A percentile compares a stretch with the other conserved stretches of the same genome.
Evolutionary conservation across 495 filamentous ascomycete species (phyloP).

Genomic region (Penicillium flavigenum): DNA sequence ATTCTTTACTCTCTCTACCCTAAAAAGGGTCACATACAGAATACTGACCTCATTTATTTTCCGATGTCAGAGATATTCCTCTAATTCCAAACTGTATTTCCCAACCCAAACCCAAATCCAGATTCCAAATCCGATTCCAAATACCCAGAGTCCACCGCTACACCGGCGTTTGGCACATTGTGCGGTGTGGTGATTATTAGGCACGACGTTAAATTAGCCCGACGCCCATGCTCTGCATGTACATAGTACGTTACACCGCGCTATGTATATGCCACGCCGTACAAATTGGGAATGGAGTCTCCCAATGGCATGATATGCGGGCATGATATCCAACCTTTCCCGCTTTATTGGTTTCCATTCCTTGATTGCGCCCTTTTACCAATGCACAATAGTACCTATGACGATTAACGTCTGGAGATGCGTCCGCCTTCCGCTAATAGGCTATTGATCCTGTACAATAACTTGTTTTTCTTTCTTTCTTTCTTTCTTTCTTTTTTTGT

Average conservation of each 20-base stretch:
- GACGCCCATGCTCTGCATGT: conserved; percentile 4
- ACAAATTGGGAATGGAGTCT: conserved; percentile 2
- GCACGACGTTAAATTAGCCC: conserved; percentile 2
- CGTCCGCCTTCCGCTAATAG: not conserved
- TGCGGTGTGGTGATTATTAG: conserved; percentile 1
- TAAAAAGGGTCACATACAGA: not conserved
- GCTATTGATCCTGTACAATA: not conserved
- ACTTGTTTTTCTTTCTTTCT: no score
- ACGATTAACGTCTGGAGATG: not conserved
- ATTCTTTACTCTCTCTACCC: not conserved
- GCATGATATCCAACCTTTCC: not conserved
- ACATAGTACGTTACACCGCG: conserved; percentile 8
- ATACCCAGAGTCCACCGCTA: conserved; percentile 3
- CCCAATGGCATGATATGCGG: not conserved
- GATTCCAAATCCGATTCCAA: conserved; percentile 1
- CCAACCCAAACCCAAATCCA: not conserved
- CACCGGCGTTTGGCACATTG: conserved; percentile 1
- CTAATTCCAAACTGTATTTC: not conserved
- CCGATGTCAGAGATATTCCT: not conserved
- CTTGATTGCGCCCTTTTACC: not conserved
- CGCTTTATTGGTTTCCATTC: not conserved
- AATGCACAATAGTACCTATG: not conserved
- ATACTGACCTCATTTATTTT: not conserved
- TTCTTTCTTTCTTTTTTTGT: no score
- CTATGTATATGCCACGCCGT: conserved; percentile 14